Conservation (phyloP, 2,329 filamentous ascomycete species). For the Curvularia verruculosa region DNA sequence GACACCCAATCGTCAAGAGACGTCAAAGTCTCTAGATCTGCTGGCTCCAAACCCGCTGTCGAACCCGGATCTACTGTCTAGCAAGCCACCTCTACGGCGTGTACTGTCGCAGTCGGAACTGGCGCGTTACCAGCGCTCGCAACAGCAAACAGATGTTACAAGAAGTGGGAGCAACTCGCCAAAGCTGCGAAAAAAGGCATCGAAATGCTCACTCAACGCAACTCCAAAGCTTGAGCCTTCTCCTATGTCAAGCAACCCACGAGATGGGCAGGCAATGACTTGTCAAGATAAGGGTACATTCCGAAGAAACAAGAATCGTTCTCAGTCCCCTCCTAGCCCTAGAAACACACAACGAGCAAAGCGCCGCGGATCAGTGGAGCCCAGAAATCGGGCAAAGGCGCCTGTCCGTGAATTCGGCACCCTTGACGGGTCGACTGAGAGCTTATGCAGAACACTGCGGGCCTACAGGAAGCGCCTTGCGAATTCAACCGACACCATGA, state of each 20-base stretch:
- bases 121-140: slow-evolving; percentile 71
- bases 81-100: slow-evolving; percentile 76
- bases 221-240: slow-evolving; percentile 54
- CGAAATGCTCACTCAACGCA: slow-evolving; percentile 58
- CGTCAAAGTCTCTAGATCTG: slow-evolving; percentile 48
- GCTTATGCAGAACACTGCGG: slow-evolving; percentile 62
- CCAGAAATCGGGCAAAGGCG: slow-evolving; percentile 56
- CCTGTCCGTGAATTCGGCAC: slow-evolving; percentile 43
- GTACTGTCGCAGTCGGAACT: slow-evolving; percentile 88
- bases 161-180: slow-evolving; percentile 55
- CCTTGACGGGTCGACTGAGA: slow-evolving; percentile 56
- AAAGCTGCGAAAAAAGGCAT: slow-evolving; percentile 61
- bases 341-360: slow-evolving; percentile 45
- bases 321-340: slow-evolving; percentile 52
- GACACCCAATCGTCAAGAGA: slow-evolving; percentile 35
- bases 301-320: slow-evolving; percentile 46
- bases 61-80: slow-evolving; percentile 43
- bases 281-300: slow-evolving; percentile 27
- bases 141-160: slow-evolving; percentile 46
- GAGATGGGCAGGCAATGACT: slow-evolving; percentile 27
- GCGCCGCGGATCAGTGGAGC: slow-evolving; percentile 58
- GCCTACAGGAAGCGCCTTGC: slow-evolving; percentile 65
- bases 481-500: slow-evolving; percentile 54
- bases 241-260: slow-evolving; percentile 37
- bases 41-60: slow-evolving; percentile 40